A percentile compares a stretch with the other conserved stretches of the same genome.
These are phyloP conservation scores for Kwoniella dejecticola DNA, from an alignment of 768 basidiomycete species.

Conservation along the genomic window DNA sequence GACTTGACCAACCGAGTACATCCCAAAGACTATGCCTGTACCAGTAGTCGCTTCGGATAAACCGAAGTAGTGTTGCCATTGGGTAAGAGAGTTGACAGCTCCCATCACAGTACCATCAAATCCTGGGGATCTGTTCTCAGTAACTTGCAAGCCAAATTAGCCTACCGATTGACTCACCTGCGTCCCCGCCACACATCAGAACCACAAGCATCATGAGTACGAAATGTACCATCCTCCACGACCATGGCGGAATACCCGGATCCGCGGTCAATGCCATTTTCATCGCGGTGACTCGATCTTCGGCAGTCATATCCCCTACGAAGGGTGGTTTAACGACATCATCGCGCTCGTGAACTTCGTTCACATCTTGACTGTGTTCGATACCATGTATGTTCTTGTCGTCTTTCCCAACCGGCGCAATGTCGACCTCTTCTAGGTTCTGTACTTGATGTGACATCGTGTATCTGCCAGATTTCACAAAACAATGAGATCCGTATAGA, in stretches of 20 bases:
- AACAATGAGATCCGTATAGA: too few relatives aligned
- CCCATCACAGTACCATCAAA: constrained; percentile 65
- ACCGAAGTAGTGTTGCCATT: constrained; percentile 60
- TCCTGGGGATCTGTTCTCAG: constrained; percentile 24
- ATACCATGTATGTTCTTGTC: too few relatives aligned
- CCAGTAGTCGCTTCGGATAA: constrained; percentile 58
- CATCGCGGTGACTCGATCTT: constrained; percentile 29
- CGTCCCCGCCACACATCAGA: constrained; percentile 21
- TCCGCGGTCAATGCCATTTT: constrained; percentile 25
- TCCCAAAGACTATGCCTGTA: constrained; percentile 59
- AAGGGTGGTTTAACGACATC: neutral
- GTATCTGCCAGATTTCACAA: too few relatives aligned
- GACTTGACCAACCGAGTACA: constrained; percentile 58
- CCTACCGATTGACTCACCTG: constrained; percentile 14
- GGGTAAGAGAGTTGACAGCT: constrained; percentile 61
- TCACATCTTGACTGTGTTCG: too few relatives aligned
- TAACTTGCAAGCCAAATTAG: too few relatives aligned
- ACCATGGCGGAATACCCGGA: constrained; percentile 13
- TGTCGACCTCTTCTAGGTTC: too few relatives aligned
- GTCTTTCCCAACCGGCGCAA: too few relatives aligned
- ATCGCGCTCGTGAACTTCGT: neutral
- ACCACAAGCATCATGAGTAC: constrained; percentile 1
- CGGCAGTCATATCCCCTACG: constrained; percentile 18
- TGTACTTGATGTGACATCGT: too few relatives aligned
- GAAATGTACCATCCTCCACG: constrained; percentile 9